Evolutionary conservation across 768 basidiomycete species (phyloP), one percentile per base, ranked within the genome.

Genomic region (Suillus paluster): DNA sequence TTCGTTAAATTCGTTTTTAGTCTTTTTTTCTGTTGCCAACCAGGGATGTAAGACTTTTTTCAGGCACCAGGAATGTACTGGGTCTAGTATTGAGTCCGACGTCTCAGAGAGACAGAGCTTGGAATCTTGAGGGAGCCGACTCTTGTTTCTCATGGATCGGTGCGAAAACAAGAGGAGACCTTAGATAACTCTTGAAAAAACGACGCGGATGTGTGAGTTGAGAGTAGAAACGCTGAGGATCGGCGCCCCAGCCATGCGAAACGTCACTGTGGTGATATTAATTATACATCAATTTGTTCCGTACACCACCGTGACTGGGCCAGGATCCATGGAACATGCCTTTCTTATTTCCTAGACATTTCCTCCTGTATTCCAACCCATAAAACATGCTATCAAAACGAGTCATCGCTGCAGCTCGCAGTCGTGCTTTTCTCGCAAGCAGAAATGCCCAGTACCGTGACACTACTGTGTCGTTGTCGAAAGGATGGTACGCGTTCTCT

Each of bases 351-450:
- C 39, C 23, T 55, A 19, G 36, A 17, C 53, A 36, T 36, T 36
- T 19, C 36, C 54, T 23, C 25, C 17, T 7, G 36, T 25, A 55
- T 27, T 25, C 14, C 11, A 3, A 19, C 36, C 11, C 54, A 39
- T 25, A 55, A 49, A 50, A 57, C 27, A 92, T 92, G 89, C 81
- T 91, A 39, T 90, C 90, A 68, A 85, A 86, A 82, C 88, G 81
- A 64, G 81, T 91, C 63, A 78, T 91, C 61, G 82, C 85, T 62
- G 76, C 87, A 60, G 88, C 89, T 63, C 86, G 87, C 59, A 81
- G 84, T 66, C 86, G 86, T 64, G 81, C 80, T 61, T 71, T 86
- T 19, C 66, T 83, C 62, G 78, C 78, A 67, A 65, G 75, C 44
- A 75, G 71, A 65, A 72, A 74, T 59, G 60, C 71, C 25, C 77